Evolutionary conservation across 2,329 filamentous ascomycete species (phyloP).

Genomic region (Cladorrhinum sp.): DNA sequence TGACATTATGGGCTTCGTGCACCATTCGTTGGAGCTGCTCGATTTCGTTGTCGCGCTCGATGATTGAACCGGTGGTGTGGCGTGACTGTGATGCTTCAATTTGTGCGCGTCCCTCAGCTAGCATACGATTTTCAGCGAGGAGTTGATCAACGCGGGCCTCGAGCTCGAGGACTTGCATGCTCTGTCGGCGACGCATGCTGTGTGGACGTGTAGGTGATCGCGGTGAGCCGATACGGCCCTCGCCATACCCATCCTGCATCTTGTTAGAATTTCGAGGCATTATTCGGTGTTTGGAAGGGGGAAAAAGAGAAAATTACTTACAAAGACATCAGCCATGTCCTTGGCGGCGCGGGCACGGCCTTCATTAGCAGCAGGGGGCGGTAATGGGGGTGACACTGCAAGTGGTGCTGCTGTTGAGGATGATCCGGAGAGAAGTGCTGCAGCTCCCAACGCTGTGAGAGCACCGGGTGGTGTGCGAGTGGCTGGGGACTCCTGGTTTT

Average conservation of each 20-base stretch:
- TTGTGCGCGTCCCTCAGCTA: conserved; percentile 68
- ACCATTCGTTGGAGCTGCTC: conserved; percentile 75
- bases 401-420: conserved; percentile 16
- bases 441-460: conserved; percentile 17
- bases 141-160: conserved; percentile 83
- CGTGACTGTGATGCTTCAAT: conserved; percentile 66
- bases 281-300: neutral
- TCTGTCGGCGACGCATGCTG: conserved; percentile 94
- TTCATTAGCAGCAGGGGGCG: conserved; percentile 74
- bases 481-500: conserved; percentile 8
- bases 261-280: conserved; percentile 12
- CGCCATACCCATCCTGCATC: conserved; percentile 83
- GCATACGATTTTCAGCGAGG: conserved; percentile 75
- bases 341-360: conserved; percentile 72
- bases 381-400: conserved; percentile 20
- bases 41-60: conserved; percentile 84
- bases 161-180: conserved; percentile 94
- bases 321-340: conserved; percentile 91
- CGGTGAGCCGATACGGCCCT: conserved; percentile 80
- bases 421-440: conserved; percentile 12
- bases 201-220: conserved; percentile 90
- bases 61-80: conserved; percentile 66
- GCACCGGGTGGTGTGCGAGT: conserved; percentile 14
- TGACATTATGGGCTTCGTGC: conserved; percentile 77
- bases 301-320: conserved; percentile 55